Evolutionary conservation across 306 rosid species (phyloP).

Genomic region (Vigna unguiculata): DNA sequence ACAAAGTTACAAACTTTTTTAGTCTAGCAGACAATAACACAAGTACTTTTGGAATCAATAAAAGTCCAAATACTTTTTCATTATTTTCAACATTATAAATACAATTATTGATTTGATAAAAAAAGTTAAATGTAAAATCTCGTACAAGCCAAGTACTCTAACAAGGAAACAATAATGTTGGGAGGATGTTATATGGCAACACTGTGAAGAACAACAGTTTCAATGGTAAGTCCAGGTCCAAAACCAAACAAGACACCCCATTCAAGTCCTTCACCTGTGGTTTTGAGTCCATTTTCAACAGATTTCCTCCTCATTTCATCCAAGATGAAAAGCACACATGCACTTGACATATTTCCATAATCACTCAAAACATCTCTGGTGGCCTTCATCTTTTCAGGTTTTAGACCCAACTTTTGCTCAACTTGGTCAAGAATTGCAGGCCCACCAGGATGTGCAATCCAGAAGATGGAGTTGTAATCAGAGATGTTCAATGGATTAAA

Average conservation of each 20-base stretch:
- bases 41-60: too few species aligned
- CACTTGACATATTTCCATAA: conserved; percentile 83
- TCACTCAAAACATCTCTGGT: conserved; percentile 63
- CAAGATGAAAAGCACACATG: conserved; percentile 72
- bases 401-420: conserved; percentile 36
- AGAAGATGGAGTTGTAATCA: conserved; percentile 49
- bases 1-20: too few species aligned
- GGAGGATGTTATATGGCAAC: conserved; percentile 33
- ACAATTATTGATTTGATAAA: too few species aligned
- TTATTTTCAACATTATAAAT: too few species aligned
- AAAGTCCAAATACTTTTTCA: too few species aligned
- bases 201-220: conserved; percentile 67
- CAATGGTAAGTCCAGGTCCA: conserved; percentile 82
- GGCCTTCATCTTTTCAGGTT: conserved; percentile 43
- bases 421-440: conserved; percentile 48
- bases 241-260: conserved; percentile 82
- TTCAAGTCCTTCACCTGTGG: conserved; percentile 53
- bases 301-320: conserved; percentile 73
- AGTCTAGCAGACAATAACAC: too few species aligned
- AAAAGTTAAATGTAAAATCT: too few species aligned
- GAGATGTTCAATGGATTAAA: conserved; percentile 41
- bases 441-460: conserved; percentile 50
- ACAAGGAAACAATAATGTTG: neutral
- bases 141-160: too few species aligned
- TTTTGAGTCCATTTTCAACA: conserved; percentile 45